phyloP scores from a whole-genome alignment of 225 moss, liverwort and hornwort genomes.

The Sphagnum tenellum region DNA sequence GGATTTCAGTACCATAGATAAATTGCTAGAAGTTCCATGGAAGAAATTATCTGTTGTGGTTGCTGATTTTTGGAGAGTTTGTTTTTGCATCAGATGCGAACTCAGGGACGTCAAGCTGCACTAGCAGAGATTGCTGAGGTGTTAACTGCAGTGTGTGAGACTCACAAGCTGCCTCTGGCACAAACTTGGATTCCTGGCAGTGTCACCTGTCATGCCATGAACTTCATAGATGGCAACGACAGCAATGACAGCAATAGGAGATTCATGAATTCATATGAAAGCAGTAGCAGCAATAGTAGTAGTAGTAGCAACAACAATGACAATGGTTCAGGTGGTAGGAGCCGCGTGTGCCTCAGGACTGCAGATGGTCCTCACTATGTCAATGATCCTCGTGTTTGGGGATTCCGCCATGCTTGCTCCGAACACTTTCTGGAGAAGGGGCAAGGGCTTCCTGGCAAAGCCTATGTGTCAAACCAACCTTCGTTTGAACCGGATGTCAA shows the following conservation, averaged over 20 bases:
- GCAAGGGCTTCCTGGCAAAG: conserved; percentile 91
- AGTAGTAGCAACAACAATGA: conserved; percentile 5
- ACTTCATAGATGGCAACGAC: conserved; percentile 8
- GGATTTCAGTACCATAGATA: too few relatives aligned
- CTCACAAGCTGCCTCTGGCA: conserved; percentile 85
- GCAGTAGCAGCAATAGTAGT: conserved; percentile 14
- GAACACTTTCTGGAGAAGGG: conserved; percentile 81
- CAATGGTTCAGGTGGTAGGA: conserved; percentile 7
- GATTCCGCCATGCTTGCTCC: conserved; percentile 73
- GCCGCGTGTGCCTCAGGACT: conserved; percentile 49
- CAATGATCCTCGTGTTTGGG: conserved; percentile 67
- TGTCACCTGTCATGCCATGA: conserved; percentile 6
- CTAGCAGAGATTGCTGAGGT: conserved; percentile 76
- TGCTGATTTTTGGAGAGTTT: too few relatives aligned
- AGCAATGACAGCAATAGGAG: conserved; percentile 20
- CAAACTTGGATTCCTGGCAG: conserved; percentile 85
- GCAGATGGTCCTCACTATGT: conserved; percentile 76
- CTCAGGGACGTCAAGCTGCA: conserved; percentile 64
- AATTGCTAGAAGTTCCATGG: too few relatives aligned
- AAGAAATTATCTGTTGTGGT: too few relatives aligned
- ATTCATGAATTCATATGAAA: conserved; percentile 17
- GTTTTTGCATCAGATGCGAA: not conserved
- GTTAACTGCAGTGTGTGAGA: conserved; percentile 80
- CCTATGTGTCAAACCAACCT: conserved; percentile 78
- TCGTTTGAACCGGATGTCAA: conserved; percentile 90